Evolutionary conservation across 441 rosid species (phyloP).

Genomic region (Lepidium campestre): DNA sequence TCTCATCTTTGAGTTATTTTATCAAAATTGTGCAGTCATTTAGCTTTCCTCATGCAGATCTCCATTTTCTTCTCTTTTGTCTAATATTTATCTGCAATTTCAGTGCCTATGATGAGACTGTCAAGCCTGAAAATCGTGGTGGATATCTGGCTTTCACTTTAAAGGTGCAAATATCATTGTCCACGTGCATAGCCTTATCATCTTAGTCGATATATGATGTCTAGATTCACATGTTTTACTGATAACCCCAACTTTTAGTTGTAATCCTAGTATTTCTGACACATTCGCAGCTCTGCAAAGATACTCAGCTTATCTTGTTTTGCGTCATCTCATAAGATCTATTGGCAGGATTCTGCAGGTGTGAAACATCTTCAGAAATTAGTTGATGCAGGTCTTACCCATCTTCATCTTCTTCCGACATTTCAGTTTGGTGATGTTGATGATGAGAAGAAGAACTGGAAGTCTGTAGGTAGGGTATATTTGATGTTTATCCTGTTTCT

Average conservation of each 20-base stretch:
- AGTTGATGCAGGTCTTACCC: constrained; percentile 85
- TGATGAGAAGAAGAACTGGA: constrained; percentile 85
- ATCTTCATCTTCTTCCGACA: constrained; percentile 85
- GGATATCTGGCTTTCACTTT: constrained; percentile 82
- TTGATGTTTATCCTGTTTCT: constrained; percentile 4
- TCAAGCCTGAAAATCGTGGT: constrained; percentile 56
- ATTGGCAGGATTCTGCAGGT: constrained; percentile 76
- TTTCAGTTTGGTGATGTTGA: constrained; percentile 88
- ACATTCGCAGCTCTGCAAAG: background rate
- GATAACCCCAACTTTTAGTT: background rate
- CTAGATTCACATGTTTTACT: background rate
- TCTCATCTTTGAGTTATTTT: background rate
- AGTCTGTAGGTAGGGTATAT: constrained; percentile 55
- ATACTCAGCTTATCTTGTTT: background rate
- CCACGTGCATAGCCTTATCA: constrained; percentile 4
- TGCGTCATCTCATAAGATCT: constrained; percentile 11
- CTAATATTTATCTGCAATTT: constrained; percentile 26
- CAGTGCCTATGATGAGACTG: constrained; percentile 70
- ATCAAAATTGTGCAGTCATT: background rate
- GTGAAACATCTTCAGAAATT: constrained; percentile 70
- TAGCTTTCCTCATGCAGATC: constrained; percentile 16
- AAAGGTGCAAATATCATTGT: constrained; percentile 42
- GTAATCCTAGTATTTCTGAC: background rate
- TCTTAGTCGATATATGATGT: background rate
- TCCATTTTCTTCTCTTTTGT: constrained; percentile 17